These are phyloP conservation scores for Zygotorulaspora florentina DNA, from an alignment of 805 yeast genomes.

Conservation along the genomic window DNA sequence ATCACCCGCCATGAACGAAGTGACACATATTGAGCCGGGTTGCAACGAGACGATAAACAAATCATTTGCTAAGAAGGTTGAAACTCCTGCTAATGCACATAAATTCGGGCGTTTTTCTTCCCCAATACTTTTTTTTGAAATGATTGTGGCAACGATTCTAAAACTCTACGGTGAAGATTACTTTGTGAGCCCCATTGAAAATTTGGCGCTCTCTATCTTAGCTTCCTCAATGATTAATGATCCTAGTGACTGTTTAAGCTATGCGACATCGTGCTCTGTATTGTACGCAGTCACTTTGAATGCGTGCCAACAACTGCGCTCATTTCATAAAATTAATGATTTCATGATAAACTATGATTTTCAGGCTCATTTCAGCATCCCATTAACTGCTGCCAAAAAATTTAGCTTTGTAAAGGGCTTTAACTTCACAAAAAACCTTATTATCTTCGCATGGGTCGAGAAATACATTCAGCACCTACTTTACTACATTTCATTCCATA, in stretches of 20 bases:
- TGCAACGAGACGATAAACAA: background rate
- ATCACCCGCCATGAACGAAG: constrained; percentile 21
- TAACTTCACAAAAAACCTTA: background rate
- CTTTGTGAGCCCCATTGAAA: constrained; percentile 26
- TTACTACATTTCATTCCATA: constrained; percentile 30
- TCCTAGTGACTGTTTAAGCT: constrained; percentile 27
- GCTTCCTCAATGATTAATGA: constrained; percentile 35
- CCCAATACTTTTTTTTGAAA: constrained; percentile 13
- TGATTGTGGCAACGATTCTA: constrained; percentile 20
- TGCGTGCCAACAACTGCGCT: constrained; percentile 11
- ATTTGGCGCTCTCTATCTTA: constrained; percentile 27
- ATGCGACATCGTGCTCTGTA: constrained; percentile 30
- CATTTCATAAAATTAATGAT: constrained; percentile 5
- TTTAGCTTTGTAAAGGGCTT: background rate
- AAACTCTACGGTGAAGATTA: constrained; percentile 21
- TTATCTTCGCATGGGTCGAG: constrained; percentile 9
- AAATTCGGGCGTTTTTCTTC: constrained; percentile 3
- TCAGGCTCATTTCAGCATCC: constrained; percentile 1
- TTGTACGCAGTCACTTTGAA: constrained; percentile 25
- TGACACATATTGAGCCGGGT: constrained; percentile 13
- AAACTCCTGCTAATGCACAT: background rate
- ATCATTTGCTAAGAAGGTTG: background rate
- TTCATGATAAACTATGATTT: background rate
- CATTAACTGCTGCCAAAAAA: background rate
- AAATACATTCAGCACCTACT: constrained; percentile 17